A percentile compares a stretch with the other conserved stretches of the same genome.
phyloP scores from a whole-genome alignment of 768 basidiomycete genomes.

The Cyclocybe aegerita region DNA sequence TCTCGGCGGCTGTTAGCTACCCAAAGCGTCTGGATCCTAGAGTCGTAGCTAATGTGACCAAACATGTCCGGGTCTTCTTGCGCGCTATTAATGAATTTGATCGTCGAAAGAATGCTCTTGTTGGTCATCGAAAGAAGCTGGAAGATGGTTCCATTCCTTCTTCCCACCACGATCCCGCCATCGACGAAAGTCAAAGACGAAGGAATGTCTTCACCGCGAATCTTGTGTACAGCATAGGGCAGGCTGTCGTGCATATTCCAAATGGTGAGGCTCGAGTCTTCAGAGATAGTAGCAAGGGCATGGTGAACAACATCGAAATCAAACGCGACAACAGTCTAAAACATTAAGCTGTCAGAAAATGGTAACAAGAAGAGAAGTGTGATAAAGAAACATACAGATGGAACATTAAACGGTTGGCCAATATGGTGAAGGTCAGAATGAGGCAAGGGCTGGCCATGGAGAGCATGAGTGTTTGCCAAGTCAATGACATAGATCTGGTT shows the following conservation, averaged over 20 bases:
- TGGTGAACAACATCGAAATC: constrained; percentile 81
- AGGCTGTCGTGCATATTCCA: constrained; percentile 81
- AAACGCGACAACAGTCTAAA: constrained; percentile 76
- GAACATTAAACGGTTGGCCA: constrained; percentile 63
- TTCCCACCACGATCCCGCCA: constrained; percentile 80
- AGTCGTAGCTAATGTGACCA: constrained; percentile 83
- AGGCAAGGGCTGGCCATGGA: constrained; percentile 64
- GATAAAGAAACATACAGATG: constrained; percentile 52
- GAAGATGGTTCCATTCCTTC: constrained; percentile 83
- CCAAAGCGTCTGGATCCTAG: constrained; percentile 85
- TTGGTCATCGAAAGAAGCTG: constrained; percentile 78
- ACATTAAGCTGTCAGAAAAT: constrained; percentile 3
- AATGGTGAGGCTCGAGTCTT: constrained; percentile 76
- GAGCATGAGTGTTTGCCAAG: constrained; percentile 57
- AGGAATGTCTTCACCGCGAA: constrained; percentile 77
- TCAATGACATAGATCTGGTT: constrained; percentile 77
- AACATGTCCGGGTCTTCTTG: constrained; percentile 85
- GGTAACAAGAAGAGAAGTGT: not conserved
- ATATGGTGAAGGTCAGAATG: constrained; percentile 72
- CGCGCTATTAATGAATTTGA: constrained; percentile 71
- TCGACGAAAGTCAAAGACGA: constrained; percentile 87
- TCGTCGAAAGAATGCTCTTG: constrained; percentile 71
- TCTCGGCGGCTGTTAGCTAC: constrained; percentile 83
- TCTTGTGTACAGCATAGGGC: constrained; percentile 73
- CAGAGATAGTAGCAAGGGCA: constrained; percentile 78